A percentile compares a stretch with the other conserved stretches of the same genome.
Conservation (phyloP, 2,329 filamentous ascomycete genomes). For the Emmonsiellopsis sp. region DNA sequence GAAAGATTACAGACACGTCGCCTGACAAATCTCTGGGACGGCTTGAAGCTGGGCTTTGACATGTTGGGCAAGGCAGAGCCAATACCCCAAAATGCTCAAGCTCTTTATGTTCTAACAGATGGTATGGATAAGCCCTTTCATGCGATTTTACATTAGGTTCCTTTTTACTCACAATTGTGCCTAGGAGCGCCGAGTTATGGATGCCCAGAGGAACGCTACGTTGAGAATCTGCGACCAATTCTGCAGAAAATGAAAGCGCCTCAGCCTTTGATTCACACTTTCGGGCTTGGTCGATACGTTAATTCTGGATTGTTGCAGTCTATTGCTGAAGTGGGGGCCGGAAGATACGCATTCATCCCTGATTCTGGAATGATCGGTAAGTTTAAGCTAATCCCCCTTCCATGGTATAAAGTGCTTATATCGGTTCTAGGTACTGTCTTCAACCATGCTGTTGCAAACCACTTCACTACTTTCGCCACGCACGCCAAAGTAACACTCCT, state of each 20-base stretch:
- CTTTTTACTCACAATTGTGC: not conserved
- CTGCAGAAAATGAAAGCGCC: slow-evolving; percentile 23
- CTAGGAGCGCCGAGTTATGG: slow-evolving; percentile 40
- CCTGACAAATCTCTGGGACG: slow-evolving; percentile 51
- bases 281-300: slow-evolving; percentile 45
- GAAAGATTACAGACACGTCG: slow-evolving; percentile 29
- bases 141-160: not conserved
- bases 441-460: slow-evolving; percentile 51
- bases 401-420: not conserved
- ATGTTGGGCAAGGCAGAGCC: slow-evolving; percentile 31
- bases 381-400: not conserved
- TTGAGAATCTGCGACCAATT: slow-evolving; percentile 41
- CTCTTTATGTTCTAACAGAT: slow-evolving; percentile 25
- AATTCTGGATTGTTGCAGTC: slow-evolving; percentile 48
- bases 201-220: slow-evolving; percentile 45
- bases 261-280: slow-evolving; percentile 39
- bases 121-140: slow-evolving; percentile 7
- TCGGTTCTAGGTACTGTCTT: slow-evolving; percentile 42
- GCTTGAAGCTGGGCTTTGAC: slow-evolving; percentile 42
- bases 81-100: slow-evolving; percentile 20
- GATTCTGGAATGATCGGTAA: slow-evolving; percentile 50
- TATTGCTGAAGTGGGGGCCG: slow-evolving; percentile 48
- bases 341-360: slow-evolving; percentile 53
- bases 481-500: slow-evolving; percentile 36
- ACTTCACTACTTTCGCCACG: slow-evolving; percentile 50